phyloP scores from a whole-genome alignment of 495 filamentous ascomycete genomes.

The Aspergillus incahuasiensis region DNA sequence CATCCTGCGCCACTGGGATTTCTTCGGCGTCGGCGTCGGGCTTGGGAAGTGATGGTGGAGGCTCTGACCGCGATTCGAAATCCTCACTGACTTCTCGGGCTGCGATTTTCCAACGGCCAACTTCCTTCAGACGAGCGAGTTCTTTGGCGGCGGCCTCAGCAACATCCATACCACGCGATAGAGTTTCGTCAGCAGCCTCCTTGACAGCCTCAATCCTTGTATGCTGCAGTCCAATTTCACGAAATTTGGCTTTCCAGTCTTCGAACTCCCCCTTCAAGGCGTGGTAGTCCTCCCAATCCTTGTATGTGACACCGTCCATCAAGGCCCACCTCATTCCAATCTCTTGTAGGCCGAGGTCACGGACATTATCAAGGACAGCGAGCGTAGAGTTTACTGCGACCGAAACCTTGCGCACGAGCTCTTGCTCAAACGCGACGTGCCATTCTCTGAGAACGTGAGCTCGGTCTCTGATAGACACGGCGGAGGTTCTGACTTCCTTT shows the following conservation, averaged over 20 bases:
- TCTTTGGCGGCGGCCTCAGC: slow-evolving; percentile 81
- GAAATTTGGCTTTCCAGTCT: slow-evolving; percentile 78
- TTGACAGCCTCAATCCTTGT: slow-evolving; percentile 66
- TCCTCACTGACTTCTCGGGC: slow-evolving; percentile 71
- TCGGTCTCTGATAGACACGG: slow-evolving; percentile 69
- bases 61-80: slow-evolving; percentile 56
- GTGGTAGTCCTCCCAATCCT: slow-evolving; percentile 92
- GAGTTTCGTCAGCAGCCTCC: slow-evolving; percentile 60
- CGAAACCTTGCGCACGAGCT: slow-evolving; percentile 62
- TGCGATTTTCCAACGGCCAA: slow-evolving; percentile 79
- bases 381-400: slow-evolving; percentile 78
- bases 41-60: slow-evolving; percentile 42
- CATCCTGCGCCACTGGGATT: background rate
- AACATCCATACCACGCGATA: slow-evolving; percentile 71
- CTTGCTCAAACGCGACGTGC: slow-evolving; percentile 67
- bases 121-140: slow-evolving; percentile 75
- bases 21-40: slow-evolving; percentile 17
- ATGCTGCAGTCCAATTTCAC: slow-evolving; percentile 65
- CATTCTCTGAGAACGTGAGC: slow-evolving; percentile 78
- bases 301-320: slow-evolving; percentile 93
- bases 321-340: slow-evolving; percentile 97
- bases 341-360: slow-evolving; percentile 86
- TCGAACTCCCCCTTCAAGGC: slow-evolving; percentile 76
- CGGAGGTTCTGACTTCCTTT: slow-evolving; percentile 63
- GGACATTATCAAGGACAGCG: slow-evolving; percentile 74